A percentile compares a stretch with the other conserved stretches of the same genome.
Evolutionary conservation across 768 basidiomycete species (phyloP).

Genomic region (Mycena epipterygia): DNA sequence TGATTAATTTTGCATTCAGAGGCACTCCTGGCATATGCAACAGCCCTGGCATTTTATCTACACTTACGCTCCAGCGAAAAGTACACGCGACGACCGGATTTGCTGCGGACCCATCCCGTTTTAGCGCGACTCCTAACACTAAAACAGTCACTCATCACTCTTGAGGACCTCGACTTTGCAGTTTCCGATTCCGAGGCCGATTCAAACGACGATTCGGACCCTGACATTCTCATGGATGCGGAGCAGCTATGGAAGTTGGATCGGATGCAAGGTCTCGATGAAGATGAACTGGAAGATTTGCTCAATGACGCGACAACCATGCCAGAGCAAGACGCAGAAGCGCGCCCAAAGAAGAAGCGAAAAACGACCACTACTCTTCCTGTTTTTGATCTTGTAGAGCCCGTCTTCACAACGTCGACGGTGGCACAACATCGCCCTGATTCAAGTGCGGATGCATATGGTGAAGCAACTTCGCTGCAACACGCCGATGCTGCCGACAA

Average conservation of each 20-base stretch:
- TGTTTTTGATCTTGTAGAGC: constrained; percentile 86
- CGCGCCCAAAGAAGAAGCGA: constrained; percentile 73
- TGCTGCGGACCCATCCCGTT: constrained; percentile 79
- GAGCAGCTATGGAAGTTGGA: constrained; percentile 60
- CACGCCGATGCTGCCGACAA: constrained; percentile 88
- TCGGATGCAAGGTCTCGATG: constrained; percentile 53
- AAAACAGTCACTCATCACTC: constrained; percentile 83
- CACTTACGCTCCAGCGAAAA: constrained; percentile 83
- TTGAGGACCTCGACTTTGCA: constrained; percentile 89
- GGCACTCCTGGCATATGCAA: constrained; percentile 89
- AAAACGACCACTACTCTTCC: constrained; percentile 57
- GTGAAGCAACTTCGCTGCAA: constrained; percentile 80
- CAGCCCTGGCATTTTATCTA: constrained; percentile 92
- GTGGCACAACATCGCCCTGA: constrained; percentile 42
- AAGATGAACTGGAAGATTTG: constrained; percentile 67
- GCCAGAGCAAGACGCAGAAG: constrained; percentile 41
- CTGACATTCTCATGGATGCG: constrained; percentile 53
- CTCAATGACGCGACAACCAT: constrained; percentile 63
- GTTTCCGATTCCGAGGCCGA: constrained; percentile 63
- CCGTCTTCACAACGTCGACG: constrained; percentile 69
- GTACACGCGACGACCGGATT: constrained; percentile 71
- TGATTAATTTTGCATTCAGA: constrained; percentile 64
- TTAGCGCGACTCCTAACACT: constrained; percentile 82
- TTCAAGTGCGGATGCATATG: constrained; percentile 65
- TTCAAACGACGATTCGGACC: constrained; percentile 56